Evolutionary conservation across 805 yeast species (phyloP), one percentile per base, ranked within the genome.

Genomic region (Candida fluviatilis): DNA sequence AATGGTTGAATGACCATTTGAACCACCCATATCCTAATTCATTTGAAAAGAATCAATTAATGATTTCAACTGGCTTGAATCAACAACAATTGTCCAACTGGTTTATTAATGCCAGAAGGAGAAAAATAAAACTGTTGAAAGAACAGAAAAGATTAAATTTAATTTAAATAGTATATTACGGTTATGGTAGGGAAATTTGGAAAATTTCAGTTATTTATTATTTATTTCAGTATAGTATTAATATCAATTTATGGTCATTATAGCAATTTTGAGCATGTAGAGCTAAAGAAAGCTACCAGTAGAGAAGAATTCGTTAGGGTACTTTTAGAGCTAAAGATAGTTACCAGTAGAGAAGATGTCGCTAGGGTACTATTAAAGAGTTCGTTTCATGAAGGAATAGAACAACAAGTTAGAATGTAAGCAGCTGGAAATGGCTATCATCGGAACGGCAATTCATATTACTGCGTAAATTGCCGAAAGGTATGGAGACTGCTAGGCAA

Each of bases 1-100:
- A 71, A 37, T 86, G 95, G 95, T 72, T 87, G 37, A 66, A 78
- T 40, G 77, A 76, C 26, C 90, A 86, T 56, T 63, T 84, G 49
- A 78, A 80, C 43, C 84, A 85, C 52, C 95, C 95, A 11, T 86
- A 86, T 57, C 95, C 95, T 2, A 82, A 85, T 37, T 84, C 84
- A 38, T 76, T 78, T 34, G 95, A 86, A 51, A 86, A 87, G 64
- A 71, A 75, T 45, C 78, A 76, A 51, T 67, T 86, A 39, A 75
- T 84, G 71, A 67, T 71, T 48, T 71, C 74, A 54, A 86, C 95
- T 0, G 91, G 93, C 0, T 69, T 86, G 54, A 83, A 86, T 45
- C 79, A 82, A 58, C 87, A 84, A 43, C 95, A 86, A 59, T 71
- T 86, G 43, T 75, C 84, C 47, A 87, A 86, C 55, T 86, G 95